These are phyloP conservation scores for Plectosphaerella sp. DNA, from an alignment of 2,329 filamentous ascomycete genomes.

Conservation along the genomic window DNA sequence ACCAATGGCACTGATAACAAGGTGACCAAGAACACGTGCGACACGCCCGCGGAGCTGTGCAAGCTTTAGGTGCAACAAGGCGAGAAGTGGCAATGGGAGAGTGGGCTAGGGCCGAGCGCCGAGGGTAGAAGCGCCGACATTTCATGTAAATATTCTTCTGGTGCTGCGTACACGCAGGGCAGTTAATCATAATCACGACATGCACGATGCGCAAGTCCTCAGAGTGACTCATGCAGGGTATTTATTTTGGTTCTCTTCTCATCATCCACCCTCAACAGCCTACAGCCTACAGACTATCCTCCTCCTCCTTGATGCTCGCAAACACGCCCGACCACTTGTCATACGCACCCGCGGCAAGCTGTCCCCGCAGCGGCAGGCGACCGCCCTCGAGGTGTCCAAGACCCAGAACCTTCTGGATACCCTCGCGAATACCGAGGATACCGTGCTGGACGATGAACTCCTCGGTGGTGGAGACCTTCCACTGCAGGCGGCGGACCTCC, in stretches of 20 bases:
- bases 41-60: conserved; percentile 4
- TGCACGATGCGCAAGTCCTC: background rate
- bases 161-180: no score
- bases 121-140: no score
- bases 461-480: conserved; percentile 55
- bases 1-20: conserved; percentile 17
- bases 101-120: no score
- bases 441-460: conserved; percentile 58
- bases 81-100: no score
- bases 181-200: background rate
- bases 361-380: conserved; percentile 52
- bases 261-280: no score
- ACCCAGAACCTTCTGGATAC: conserved; percentile 49
- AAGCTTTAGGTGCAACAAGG: background rate
- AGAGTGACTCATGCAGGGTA: background rate
- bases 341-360: conserved; percentile 49
- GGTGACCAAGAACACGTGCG: conserved; percentile 18
- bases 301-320: conserved; percentile 20
- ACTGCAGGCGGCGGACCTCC: conserved; percentile 56
- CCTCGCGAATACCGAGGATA: conserved; percentile 62
- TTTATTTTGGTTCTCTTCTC: background rate
- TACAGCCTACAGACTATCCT: conserved; percentile 9
- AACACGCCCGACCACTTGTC: conserved; percentile 20
- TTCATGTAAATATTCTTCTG: no score
- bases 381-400: conserved; percentile 55